Conservation (phyloP, 192 early-diverging fungal species). For the Coemansia aciculifera region DNA sequence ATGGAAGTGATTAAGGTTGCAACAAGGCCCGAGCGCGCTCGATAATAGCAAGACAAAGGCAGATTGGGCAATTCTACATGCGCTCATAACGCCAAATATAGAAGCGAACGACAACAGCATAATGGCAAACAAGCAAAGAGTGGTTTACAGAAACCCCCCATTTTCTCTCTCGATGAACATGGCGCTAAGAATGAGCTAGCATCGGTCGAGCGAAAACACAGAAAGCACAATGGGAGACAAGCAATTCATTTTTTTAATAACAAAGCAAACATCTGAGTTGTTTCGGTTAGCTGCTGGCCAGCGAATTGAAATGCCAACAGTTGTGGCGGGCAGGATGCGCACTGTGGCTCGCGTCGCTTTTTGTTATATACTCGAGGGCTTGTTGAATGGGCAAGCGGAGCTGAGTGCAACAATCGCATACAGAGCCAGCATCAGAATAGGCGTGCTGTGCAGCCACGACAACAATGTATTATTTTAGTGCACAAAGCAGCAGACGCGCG, state of each 20-base stretch:
- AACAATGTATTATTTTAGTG: not conserved
- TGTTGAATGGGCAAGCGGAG: not conserved
- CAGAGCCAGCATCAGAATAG: not conserved
- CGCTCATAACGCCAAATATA: not conserved
- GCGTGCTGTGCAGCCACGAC: not conserved
- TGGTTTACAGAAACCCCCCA: not conserved
- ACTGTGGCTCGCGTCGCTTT: not conserved
- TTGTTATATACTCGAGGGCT: not conserved
- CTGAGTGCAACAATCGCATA: not conserved
- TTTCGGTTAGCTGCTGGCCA: not conserved
- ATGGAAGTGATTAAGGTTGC: not conserved
- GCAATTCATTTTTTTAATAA: not conserved
- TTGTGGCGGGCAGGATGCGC: not conserved
- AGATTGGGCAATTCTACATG: not conserved
- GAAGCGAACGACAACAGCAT: not conserved
- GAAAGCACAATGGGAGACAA: not conserved
- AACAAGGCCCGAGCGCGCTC: constrained; percentile 2
- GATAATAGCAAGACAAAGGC: not conserved
- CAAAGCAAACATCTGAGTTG: constrained; percentile 5
- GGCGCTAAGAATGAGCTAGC: not conserved
- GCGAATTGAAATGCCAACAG: not conserved
- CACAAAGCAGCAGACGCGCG: constrained; percentile 2
- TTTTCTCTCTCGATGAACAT: not conserved
- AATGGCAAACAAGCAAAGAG: constrained; percentile 2
- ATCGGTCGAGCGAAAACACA: not conserved